Percentiles rank a stretch among this genome's conserved stretches.
Evolutionary conservation across 2,329 filamentous ascomycete species (phyloP).

Genomic region (Pyricularia pennisetigena): DNA sequence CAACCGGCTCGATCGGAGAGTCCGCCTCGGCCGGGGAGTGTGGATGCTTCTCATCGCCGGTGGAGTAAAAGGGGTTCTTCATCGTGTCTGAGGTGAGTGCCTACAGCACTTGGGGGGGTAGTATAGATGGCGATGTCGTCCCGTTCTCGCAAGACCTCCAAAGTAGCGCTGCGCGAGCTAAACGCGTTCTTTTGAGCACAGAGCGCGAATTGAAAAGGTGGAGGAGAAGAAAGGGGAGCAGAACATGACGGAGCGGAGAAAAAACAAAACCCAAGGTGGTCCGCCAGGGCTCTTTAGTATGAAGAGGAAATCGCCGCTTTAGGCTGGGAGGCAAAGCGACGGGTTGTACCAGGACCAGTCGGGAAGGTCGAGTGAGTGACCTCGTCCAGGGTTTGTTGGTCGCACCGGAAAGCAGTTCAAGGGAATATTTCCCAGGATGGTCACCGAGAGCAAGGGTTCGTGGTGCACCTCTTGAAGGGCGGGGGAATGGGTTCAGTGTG

Average conservation of each 20-base stretch:
- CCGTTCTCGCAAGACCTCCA: not conserved
- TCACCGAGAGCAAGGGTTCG: slow-evolving; percentile 1
- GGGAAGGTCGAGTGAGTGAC: not conserved
- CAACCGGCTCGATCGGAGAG: not conserved
- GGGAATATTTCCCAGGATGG: slow-evolving; percentile 1
- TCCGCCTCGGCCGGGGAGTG: not conserved
- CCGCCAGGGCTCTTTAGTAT: not conserved
- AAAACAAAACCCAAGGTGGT: no score
- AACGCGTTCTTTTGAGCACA: no score
- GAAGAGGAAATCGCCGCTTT: not conserved
- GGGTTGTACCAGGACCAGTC: not conserved
- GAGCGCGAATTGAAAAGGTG: not conserved
- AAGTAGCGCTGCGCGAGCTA: not conserved
- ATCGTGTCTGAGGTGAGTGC: not conserved
- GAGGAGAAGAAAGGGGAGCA: not conserved
- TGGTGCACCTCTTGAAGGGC: not conserved
- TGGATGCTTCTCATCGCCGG: slow-evolving; percentile 1
- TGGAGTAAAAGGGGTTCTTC: not conserved
- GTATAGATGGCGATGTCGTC: slow-evolving; percentile 10
- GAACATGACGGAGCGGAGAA: not conserved
- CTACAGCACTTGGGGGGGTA: slow-evolving; percentile 2
- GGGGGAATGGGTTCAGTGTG: not conserved
- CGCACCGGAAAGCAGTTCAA: not conserved
- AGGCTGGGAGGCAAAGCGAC: not conserved
- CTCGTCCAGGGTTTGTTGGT: not conserved